Evolutionary conservation across 805 yeast species (phyloP), one percentile per base, ranked within the genome.

Genomic region (Aciculoconidium aculeatum): DNA sequence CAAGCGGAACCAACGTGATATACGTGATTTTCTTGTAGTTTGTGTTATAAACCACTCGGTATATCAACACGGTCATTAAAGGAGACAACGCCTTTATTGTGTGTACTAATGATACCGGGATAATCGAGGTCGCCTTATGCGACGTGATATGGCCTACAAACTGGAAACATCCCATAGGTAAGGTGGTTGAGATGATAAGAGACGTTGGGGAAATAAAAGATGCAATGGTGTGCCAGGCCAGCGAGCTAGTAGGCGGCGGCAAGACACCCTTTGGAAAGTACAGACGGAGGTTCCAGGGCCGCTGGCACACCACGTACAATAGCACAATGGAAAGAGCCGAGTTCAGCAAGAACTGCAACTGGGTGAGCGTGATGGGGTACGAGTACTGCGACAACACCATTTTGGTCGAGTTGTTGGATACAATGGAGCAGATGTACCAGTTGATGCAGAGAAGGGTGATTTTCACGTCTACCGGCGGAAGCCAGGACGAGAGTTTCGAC

Each of bases 111-210:
- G 96, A 83, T n/a, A 92, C 96, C 0, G 96, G 96, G 29, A 92
- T 84, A 37, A 83, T 55, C 2, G 88, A 72, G 2, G 96, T 87
- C n/a, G 97, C 90, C 49, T 83, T 82, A 52, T 88, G 96, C 6
- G 94, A 75, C 9, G 94, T 75, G 38, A 88, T 76, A 55, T 90
- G 97, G 12, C 97, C 98, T 12, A 80, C 64, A 42, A 90, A 83
- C 61, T 90, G 97, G 60, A 90, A 92, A 37, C 78, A 63, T 6
- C 96, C 97, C 95, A 90, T 86, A 11, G 97, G 97, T 13, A 85
- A 72, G 0, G 95, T 85, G 9, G 86, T 79, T 28, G 61, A 47
- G 10, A 83, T 42, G 18, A 80, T 62, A 29, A 65, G 47, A 27
- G 51, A 41, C 2, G 75, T 63, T 14, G 94, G 92, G 13, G 56